Evolutionary conservation across 2,329 filamentous ascomycete species (phyloP).

Genomic region (Trichoderma sp.): DNA sequence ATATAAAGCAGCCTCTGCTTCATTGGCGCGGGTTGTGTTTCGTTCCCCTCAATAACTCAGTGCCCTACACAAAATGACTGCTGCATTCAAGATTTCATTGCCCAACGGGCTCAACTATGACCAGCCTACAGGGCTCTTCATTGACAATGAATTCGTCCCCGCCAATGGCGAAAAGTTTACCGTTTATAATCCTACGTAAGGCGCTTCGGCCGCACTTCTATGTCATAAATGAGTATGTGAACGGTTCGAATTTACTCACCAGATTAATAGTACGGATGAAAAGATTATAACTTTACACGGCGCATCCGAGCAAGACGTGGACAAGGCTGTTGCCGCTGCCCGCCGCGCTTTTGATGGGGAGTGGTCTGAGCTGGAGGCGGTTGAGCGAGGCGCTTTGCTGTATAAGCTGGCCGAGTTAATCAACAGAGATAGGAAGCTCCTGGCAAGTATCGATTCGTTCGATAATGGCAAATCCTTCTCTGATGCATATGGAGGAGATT

Average conservation of each 20-base stretch:
- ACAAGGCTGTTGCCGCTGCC: conserved; percentile 72
- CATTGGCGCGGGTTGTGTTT: neutral
- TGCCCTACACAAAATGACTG: neutral
- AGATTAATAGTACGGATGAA: neutral
- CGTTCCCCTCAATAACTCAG: neutral
- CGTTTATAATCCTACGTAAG: conserved; percentile 10
- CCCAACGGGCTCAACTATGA: conserved; percentile 12
- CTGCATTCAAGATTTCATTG: conserved; percentile 22
- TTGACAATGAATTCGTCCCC: conserved; percentile 12
- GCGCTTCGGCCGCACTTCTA: neutral
- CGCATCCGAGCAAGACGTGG: conserved; percentile 48
- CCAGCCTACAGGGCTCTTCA: conserved; percentile 14
- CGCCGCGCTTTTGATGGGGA: conserved; percentile 71
- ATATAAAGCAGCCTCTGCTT: neutral
- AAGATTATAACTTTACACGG: conserved; percentile 2
- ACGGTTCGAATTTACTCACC: neutral
- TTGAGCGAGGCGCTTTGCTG: conserved; percentile 64
- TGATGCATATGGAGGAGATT: conserved; percentile 65
- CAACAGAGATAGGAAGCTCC: conserved; percentile 66
- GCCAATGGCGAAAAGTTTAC: conserved; percentile 15
- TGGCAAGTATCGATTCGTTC: conserved; percentile 74
- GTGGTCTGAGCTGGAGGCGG: conserved; percentile 63
- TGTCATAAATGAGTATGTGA: neutral
- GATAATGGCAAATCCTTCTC: conserved; percentile 74
- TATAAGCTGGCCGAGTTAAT: conserved; percentile 70